Percentiles rank a stretch among this genome's conserved stretches.
phyloP scores from a whole-genome alignment of 148 eudicot species.

The Oxyria digyna region DNA sequence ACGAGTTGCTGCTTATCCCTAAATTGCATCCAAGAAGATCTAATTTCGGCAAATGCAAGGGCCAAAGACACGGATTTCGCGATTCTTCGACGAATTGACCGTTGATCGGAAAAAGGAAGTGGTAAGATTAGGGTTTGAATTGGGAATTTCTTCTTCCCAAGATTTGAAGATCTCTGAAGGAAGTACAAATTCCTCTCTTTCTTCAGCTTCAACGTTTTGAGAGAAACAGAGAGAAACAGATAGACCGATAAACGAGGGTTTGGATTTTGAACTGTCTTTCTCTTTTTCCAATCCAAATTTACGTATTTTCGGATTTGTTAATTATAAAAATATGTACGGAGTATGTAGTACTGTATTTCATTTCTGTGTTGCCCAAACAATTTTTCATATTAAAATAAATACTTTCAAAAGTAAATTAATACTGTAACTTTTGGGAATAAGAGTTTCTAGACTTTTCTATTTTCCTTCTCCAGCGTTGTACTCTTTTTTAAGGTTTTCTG shows the following conservation, averaged over 20 bases:
- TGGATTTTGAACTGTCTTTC: not conserved
- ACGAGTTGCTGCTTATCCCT: not conserved
- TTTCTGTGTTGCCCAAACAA: not conserved
- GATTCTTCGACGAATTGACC: not conserved
- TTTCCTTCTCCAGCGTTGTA: not conserved
- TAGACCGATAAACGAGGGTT: not conserved
- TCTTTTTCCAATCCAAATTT: not conserved
- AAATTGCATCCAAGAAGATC: conserved; percentile 2
- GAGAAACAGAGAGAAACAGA: not conserved
- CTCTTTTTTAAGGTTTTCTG: too few species aligned
- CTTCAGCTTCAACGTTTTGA: not conserved
- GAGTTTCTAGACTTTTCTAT: not conserved
- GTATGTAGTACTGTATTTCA: not conserved
- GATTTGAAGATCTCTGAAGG: conserved; percentile 1
- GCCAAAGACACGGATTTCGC: not conserved
- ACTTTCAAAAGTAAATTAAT: too few species aligned
- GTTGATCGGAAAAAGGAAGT: not conserved
- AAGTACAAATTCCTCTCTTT: not conserved
- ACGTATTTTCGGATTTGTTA: not conserved
- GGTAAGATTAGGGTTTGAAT: not conserved
- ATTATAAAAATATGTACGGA: not conserved
- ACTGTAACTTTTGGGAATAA: too few species aligned
- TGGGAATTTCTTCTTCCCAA: not conserved
- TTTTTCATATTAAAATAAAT: not conserved
- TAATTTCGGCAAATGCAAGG: not conserved